A percentile compares a stretch with the other conserved stretches of the same genome.
Conservation (phyloP, 306 rosid species). For the Begonia loranthoides region DNA sequence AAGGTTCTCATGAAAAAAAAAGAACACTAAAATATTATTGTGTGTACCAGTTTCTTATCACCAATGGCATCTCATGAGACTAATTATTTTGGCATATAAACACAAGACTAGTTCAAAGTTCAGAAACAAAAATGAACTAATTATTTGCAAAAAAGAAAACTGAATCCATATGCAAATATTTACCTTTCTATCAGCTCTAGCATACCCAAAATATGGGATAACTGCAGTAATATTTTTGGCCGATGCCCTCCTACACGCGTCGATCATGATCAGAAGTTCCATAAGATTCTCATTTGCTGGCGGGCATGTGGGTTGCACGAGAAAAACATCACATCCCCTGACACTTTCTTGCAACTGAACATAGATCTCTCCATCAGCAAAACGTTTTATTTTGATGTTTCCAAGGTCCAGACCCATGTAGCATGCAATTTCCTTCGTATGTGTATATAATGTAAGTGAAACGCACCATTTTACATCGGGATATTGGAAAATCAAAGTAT, state of each 20-base stretch:
- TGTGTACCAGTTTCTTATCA: too few relatives aligned
- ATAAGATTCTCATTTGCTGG: constrained; percentile 91
- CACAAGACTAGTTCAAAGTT: too few relatives aligned
- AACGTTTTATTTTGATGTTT: constrained; percentile 79
- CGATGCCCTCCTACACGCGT: constrained; percentile 91
- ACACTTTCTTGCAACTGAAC: constrained; percentile 98
- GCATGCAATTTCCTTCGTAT: constrained; percentile 70
- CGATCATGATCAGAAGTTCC: constrained; percentile 94
- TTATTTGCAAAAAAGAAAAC: too few relatives aligned
- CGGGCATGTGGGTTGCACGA: constrained; percentile 97
- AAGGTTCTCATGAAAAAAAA: too few relatives aligned
- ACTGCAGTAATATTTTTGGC: constrained; percentile 92
- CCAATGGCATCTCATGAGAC: too few relatives aligned
- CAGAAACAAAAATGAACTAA: too few relatives aligned
- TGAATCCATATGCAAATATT: background rate
- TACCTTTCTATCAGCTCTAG: constrained; percentile 98
- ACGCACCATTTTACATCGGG: background rate
- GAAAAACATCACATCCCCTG: constrained; percentile 86
- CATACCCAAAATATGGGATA: constrained; percentile 93
- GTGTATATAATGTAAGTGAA: background rate
- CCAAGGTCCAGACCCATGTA: constrained; percentile 90
- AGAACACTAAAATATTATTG: too few relatives aligned
- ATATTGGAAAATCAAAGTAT: too few relatives aligned
- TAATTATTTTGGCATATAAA: too few relatives aligned
- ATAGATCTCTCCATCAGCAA: constrained; percentile 92